Base-by-base conservation (phyloP, 2,329 filamentous ascomycete genomes). In the Colletotrichum navitas region DNA sequence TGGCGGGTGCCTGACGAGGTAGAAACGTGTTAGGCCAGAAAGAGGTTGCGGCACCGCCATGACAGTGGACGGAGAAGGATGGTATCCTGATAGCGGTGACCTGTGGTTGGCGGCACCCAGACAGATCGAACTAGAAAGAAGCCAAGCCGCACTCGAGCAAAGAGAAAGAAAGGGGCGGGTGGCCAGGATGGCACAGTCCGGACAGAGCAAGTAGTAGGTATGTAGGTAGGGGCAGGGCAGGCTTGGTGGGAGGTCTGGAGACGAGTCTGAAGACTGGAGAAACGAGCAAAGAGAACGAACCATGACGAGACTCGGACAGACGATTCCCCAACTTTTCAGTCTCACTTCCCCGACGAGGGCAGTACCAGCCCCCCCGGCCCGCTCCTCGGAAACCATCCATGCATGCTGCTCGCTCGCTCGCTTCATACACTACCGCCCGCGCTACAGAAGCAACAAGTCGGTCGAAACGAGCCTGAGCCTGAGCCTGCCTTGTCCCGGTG, bases 61-160 rank as follows among this genome's bases (percentile, higher is more conserved):
- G 61, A 24, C 56, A 45, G 43, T 36, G 66, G 60, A 66, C 59
- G 18, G 63, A 63, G 41, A n/a, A 58, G 51, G 56, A 68, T 63
- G 64, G 43, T 34, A 29, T 63, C 58, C 59, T 26, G 45, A 45
- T 34, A 34, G 51, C 58, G 65, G 47, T 45, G 43, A 68, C 45
- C 24, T 45, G 52, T 67, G 58, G 60, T 78, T 77, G 76, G 77
- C 74, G 77, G 71, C 74, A 76, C 74, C 77, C 70, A 74, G 75
- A 74, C 76, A 73, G 76, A 29, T 4, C 29, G 29, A 76, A 71
- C 66, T 56, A 74, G 60, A 54, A 32, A 54, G 29, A 66, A 60
- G 63, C 58, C 59, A 66, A 68, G 59, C 34, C 39, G 32, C 47
- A 43, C 47, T 58, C 56, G 43, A 66, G 66, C 51, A 61, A 5